Percentiles rank a stretch among this genome's conserved stretches.
These are phyloP conservation scores for Naegleria fowleri DNA, from an alignment of 208 protist species.

Conservation along the genomic window DNA sequence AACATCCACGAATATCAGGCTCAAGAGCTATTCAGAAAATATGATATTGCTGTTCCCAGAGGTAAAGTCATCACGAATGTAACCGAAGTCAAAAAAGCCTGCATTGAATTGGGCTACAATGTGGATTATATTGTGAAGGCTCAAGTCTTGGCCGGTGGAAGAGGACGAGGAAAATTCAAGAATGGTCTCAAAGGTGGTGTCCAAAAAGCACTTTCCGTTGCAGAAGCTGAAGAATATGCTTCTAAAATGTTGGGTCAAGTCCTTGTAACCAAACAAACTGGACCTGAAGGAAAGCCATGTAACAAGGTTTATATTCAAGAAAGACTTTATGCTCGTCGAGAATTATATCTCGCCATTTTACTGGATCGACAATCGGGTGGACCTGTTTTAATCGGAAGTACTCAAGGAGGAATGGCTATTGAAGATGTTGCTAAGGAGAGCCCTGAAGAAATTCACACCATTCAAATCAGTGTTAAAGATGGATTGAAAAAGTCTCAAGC, in stretches of 20 bases:
- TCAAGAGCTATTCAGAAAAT: neutral
- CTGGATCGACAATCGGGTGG: slow-evolving; percentile 84
- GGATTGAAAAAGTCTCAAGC: slow-evolving; percentile 67
- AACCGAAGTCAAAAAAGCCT: neutral
- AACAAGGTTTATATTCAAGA: slow-evolving; percentile 80
- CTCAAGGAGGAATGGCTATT: slow-evolving; percentile 95
- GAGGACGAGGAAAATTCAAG: slow-evolving; percentile 94
- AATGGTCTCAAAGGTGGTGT: slow-evolving; percentile 88
- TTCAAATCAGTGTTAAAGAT: slow-evolving; percentile 81
- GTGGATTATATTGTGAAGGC: slow-evolving; percentile 92
- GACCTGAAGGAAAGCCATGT: slow-evolving; percentile 79
- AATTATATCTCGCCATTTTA: slow-evolving; percentile 98
- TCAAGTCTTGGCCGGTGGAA: slow-evolving; percentile 97
- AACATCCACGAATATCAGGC: slow-evolving; percentile 26
- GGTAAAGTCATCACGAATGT: neutral
- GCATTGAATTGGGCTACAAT: neutral
- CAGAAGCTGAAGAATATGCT: slow-evolving; percentile 73
- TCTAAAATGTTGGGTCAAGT: slow-evolving; percentile 93
- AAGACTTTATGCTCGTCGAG: slow-evolving; percentile 58
- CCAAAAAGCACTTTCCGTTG: slow-evolving; percentile 62
- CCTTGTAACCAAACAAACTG: slow-evolving; percentile 98
- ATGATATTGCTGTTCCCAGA: neutral
- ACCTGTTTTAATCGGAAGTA: slow-evolving; percentile 78
- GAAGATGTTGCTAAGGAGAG: slow-evolving; percentile 89
- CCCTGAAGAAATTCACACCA: slow-evolving; percentile 90